Evolutionary conservation across 2,329 filamentous ascomycete genomes (phyloP), one percentile per base, ranked within the genome.

Genomic region (Chrysosporium queenslandicum): DNA sequence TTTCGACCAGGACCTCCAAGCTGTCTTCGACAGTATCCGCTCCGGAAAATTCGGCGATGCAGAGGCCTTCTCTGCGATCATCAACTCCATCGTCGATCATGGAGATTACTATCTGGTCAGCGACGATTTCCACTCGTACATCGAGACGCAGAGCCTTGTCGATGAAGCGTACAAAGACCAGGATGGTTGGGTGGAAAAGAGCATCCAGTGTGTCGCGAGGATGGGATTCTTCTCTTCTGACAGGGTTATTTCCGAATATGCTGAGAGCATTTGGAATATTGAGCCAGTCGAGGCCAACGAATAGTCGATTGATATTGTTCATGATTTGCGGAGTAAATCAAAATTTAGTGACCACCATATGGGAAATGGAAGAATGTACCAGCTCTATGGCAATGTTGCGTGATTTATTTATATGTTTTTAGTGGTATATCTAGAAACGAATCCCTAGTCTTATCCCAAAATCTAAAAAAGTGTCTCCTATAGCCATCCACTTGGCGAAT

Each of bases 151-250:
- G 58, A 78, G 81, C 53, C 77, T 96, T 52, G 90, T 98, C 29
- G 92, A 98, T 64, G 84, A 91, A 71, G 84, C 88, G 47, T 98
- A 94, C 76, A 82, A 81, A 70, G 85, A 97, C 71, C 86, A 91
- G 67, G 89, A 96, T 55, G 85, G 87, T 62, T 98, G 92, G 92
- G 73, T 94, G 54, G 85, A 81, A 57, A 96, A 96, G 79, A 85
- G 80, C 58, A 97, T 98, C 64, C 83, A 80, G 39, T 86, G 86
- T 54, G 92, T 98, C 16, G 79, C 88, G 5, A 78, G 90, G 37
- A 98, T 98, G 92, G 92, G 91, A 34, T 97, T 97, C 80, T 97
- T 97, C 75, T 90, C 83, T 60, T 91, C 86, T 58, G 91, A 97
- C 68, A 80, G 91, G 36, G 95, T 91, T 72, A 96, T 97, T 68